Conservation (phyloP, 176 grass and related monocot genomes). For the Pharus latifolius region DNA sequence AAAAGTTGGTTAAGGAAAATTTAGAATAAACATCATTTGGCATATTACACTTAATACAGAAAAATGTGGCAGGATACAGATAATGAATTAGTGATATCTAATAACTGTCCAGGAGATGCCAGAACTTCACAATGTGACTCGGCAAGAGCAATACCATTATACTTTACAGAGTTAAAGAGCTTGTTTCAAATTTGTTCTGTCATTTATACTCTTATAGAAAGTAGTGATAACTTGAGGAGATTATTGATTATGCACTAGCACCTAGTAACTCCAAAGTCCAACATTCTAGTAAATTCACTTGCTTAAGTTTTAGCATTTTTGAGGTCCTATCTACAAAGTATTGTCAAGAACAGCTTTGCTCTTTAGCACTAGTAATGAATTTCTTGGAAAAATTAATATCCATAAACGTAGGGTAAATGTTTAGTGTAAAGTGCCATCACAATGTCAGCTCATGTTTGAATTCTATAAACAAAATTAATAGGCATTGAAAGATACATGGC, state of each 20-base stretch:
- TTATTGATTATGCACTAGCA: background rate
- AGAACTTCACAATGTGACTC: background rate
- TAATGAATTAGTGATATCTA: background rate
- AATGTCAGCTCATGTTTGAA: conserved; percentile 6
- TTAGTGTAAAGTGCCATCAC: background rate
- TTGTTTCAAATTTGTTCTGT: background rate
- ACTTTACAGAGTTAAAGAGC: background rate
- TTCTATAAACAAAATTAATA: background rate
- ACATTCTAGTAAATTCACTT: no score
- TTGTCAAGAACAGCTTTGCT: background rate
- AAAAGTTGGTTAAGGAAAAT: conserved; percentile 5
- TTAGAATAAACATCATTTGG: background rate
- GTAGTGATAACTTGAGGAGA: background rate
- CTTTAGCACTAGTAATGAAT: background rate
- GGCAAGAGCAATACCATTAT: background rate
- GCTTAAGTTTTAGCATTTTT: no score
- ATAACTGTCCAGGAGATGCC: background rate
- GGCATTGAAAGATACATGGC: background rate
- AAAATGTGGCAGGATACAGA: background rate
- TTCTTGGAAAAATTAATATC: background rate
- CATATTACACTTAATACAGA: background rate
- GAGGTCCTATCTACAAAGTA: no score
- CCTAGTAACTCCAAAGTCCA: background rate
- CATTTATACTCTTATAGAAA: background rate
- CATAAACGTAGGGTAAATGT: background rate